A percentile compares a stretch with the other conserved stretches of the same genome.
These are phyloP conservation scores for Colletotrichum shisoi DNA, from an alignment of 2,329 filamentous ascomycete species.

Conservation along the genomic window DNA sequence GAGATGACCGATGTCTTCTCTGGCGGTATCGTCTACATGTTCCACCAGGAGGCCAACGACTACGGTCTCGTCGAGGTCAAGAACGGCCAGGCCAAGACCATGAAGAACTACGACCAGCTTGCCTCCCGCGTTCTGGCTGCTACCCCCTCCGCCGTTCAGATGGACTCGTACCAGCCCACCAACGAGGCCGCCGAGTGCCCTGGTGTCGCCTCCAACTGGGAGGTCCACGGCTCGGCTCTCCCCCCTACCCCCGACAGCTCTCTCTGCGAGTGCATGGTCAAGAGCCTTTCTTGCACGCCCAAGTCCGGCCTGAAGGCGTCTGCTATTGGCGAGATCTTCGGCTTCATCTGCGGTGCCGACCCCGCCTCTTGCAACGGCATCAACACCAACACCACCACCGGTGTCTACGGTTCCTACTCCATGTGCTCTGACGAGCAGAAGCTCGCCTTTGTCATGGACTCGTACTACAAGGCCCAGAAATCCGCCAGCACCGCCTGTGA, in stretches of 20 bases:
- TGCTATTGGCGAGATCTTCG: constrained; percentile 74
- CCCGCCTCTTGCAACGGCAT: constrained; percentile 71
- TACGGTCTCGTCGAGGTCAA: constrained; percentile 77
- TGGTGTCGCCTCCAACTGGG: constrained; percentile 69
- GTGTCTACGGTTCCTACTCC: constrained; percentile 77
- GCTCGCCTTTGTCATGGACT: constrained; percentile 76
- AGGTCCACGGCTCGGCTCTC: constrained; percentile 69
- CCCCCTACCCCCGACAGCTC: constrained; percentile 81
- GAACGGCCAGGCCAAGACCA: constrained; percentile 67
- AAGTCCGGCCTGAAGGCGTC: constrained; percentile 63
- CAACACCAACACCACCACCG: constrained; percentile 69
- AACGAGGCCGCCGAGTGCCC: constrained; percentile 80
- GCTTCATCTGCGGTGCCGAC: constrained; percentile 71
- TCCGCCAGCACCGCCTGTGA: constrained; percentile 68
- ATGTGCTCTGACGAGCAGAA: constrained; percentile 77
- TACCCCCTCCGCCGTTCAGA: constrained; percentile 70
- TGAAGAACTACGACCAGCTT: constrained; percentile 78
- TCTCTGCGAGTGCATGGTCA: constrained; percentile 87
- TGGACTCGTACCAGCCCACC: constrained; percentile 73
- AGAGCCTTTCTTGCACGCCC: constrained; percentile 75
- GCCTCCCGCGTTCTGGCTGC: constrained; percentile 73
- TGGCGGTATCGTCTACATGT: constrained; percentile 99
- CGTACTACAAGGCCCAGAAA: constrained; percentile 71
- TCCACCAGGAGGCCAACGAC: constrained; percentile 88
- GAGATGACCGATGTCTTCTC: constrained; percentile 90